Percentiles rank a stretch among this genome's conserved stretches.
Evolutionary conservation across 129 eudicot genomes (phyloP).

Genomic region (sunflower (Helianthus annuus)): DNA sequence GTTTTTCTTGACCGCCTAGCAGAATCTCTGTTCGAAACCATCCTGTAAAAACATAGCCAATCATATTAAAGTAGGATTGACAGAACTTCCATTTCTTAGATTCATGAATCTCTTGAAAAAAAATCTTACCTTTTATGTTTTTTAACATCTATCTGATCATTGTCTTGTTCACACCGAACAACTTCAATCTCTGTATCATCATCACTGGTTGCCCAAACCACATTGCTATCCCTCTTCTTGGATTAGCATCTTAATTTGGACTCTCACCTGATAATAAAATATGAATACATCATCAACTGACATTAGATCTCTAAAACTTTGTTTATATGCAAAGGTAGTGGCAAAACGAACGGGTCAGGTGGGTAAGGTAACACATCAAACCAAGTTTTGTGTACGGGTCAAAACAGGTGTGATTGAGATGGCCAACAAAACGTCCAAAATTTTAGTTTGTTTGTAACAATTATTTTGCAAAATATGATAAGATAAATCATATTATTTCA

Average conservation of each 20-base stretch:
- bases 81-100: neutral
- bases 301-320: neutral
- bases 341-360: neutral
- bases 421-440: neutral
- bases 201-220: too few relatives aligned
- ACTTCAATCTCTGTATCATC: slow-evolving; percentile 71
- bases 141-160: slow-evolving; percentile 57
- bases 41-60: slow-evolving; percentile 48
- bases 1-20: slow-evolving; percentile 90
- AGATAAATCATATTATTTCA: neutral
- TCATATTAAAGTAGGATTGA: slow-evolving; percentile 9
- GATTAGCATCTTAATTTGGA: too few relatives aligned
- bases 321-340: neutral
- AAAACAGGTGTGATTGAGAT: neutral
- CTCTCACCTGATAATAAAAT: too few relatives aligned
- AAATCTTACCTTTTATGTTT: slow-evolving; percentile 62
- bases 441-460: neutral
- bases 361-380: neutral
- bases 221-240: too few relatives aligned
- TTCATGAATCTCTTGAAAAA: neutral
- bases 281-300: slow-evolving; percentile 11
- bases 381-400: neutral
- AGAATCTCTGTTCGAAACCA: slow-evolving; percentile 90
- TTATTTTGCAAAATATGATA: neutral
- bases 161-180: slow-evolving; percentile 75